phyloP scores from a whole-genome alignment of 2,329 filamentous ascomycete genomes.

The Fusarium praegraminearum region DNA sequence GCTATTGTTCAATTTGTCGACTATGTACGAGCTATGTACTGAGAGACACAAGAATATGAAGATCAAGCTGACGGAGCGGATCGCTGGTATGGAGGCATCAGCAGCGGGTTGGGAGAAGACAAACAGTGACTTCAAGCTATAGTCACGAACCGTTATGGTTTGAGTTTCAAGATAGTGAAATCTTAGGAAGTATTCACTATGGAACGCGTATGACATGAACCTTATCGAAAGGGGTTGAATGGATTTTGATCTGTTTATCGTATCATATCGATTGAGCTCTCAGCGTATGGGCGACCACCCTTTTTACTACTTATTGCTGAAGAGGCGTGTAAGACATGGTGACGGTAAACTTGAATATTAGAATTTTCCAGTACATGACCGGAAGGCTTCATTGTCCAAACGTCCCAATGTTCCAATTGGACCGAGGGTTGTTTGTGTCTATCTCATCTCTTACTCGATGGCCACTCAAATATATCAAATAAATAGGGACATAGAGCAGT shows the following conservation, averaged over 20 bases:
- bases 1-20: conserved; percentile 88
- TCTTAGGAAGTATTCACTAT: no score
- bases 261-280: not conserved
- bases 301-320: not conserved
- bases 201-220: not conserved
- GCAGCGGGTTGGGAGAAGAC: conserved; percentile 76
- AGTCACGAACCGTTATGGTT: not conserved
- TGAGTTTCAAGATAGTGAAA: no score
- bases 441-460: not conserved
- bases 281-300: not conserved
- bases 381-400: not conserved
- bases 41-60: conserved; percentile 80
- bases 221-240: not conserved
- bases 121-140: conserved; percentile 83
- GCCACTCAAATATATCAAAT: not conserved
- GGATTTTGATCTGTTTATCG: not conserved
- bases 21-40: conserved; percentile 91
- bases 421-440: not conserved
- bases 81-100: conserved; percentile 70
- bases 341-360: not conserved
- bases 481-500: no score
- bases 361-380: not conserved
- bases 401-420: not conserved
- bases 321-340: not conserved
- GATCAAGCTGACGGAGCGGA: conserved; percentile 74